Conservation (phyloP, 2,329 filamentous ascomycete genomes). For the Diaporthe amygdali region DNA sequence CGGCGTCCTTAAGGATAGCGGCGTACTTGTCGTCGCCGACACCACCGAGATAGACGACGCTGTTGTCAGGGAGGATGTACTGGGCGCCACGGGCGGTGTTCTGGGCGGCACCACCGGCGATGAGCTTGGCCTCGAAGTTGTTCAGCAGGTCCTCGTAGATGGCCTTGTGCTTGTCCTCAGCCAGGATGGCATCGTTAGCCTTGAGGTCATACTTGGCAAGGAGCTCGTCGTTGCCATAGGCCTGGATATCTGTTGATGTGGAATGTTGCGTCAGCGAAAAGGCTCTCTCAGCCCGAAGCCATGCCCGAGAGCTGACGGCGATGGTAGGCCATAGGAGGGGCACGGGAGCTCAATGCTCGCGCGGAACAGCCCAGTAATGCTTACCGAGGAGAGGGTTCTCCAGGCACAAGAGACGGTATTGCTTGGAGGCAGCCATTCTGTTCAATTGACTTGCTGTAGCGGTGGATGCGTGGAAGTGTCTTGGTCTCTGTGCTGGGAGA, state of each 20-base stretch:
- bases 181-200: constrained; percentile 96
- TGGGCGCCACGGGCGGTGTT: constrained; percentile 96
- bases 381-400: constrained; percentile 96
- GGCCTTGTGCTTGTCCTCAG: constrained; percentile 85
- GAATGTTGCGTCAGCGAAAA: background rate
- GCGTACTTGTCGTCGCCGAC: constrained; percentile 97
- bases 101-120: constrained; percentile 94
- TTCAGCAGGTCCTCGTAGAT: constrained; percentile 94
- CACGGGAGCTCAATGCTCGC: constrained; percentile 24
- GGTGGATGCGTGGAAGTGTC: constrained; percentile 27
- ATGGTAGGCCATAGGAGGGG: background rate
- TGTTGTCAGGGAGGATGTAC: constrained; percentile 91
- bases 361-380: constrained; percentile 32
- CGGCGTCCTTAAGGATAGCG: constrained; percentile 84
- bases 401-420: constrained; percentile 88
- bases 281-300: background rate
- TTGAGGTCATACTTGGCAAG: constrained; percentile 94
- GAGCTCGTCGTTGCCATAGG: constrained; percentile 78
- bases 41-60: constrained; percentile 91
- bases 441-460: constrained; percentile 29
- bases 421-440: constrained; percentile 75
- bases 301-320: background rate
- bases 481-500: constrained; percentile 30
- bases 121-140: constrained; percentile 91
- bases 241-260: constrained; percentile 79